Evolutionary conservation across 768 basidiomycete species (phyloP), one percentile per base, ranked within the genome.

Genomic region (Aureoboletus auriporus): DNA sequence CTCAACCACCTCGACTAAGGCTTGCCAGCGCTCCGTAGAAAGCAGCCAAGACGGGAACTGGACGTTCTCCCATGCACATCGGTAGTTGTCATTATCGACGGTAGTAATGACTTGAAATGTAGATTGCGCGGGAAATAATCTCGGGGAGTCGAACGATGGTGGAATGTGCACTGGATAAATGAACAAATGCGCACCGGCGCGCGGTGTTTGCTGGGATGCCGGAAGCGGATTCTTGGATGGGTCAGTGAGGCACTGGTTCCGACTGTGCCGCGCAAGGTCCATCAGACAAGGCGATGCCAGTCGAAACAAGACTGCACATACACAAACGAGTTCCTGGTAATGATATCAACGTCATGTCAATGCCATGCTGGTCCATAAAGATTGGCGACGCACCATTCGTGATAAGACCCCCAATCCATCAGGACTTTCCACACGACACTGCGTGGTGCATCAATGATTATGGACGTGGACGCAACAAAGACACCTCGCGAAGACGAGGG

Each of bases 281-380:
- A 34, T 48, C 38, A 44, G 33, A 29, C n/a, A 8, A 23, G 36
- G 7, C 16, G 8, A 31, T 12, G 41, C 10, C 20, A 27, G 27
- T 34, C 2, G 35, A 39, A 35, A 17, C 10, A 38, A 30, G 11
- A 34, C n/a, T 8, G 20, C 14, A 68, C 78, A 27, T 68, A 83
- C 84, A 79, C 75, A 47, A 84, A 86, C 6, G 83, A 73, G 55
- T 86, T 86, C 84, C 84, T 86, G 20, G 50, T 30, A n/a, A 10
- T 44, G 14, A 26, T 14, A 23, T 23, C 20, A 23, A 23, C 13
- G 31, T 39, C 39, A 30, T 5, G 47, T 51, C 48, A 39, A 31
- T 36, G 37, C 41, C 42, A 20, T 50, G 33, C 41, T 36, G 10
- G 20, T 14, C 7, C 27, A 3, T 12, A 30, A 30, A 23, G 20